Percentiles rank a stretch among this genome's conserved stretches.
Evolutionary conservation across 495 filamentous ascomycete species (phyloP).

Genomic region (Elaphomyces granulatus): DNA sequence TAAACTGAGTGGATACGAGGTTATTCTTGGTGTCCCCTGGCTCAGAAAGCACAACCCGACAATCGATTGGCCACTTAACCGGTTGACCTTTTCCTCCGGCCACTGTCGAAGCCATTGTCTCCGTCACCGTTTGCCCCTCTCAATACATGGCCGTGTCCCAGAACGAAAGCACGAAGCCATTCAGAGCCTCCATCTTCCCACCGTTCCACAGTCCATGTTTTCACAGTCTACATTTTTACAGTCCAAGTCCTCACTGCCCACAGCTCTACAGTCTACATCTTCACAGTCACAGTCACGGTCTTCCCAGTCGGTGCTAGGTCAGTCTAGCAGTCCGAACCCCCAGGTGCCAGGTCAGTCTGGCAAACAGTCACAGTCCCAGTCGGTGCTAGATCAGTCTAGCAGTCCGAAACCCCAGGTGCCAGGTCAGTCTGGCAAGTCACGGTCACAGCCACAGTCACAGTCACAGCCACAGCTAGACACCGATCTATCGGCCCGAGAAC

Average conservation of each 20-base stretch:
- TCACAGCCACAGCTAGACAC: background rate
- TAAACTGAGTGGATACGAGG: background rate
- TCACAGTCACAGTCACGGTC: background rate
- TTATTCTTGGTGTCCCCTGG: background rate
- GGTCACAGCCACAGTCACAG: background rate
- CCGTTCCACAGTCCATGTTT: too few relatives aligned
- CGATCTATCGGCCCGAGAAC: background rate
- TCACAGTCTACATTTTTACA: too few relatives aligned
- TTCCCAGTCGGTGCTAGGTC: background rate
- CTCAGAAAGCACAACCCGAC: background rate
- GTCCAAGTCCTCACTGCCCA: too few relatives aligned
- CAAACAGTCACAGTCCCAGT: background rate
- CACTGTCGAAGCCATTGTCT: background rate
- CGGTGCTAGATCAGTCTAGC: background rate
- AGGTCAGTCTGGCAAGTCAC: background rate
- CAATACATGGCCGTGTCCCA: background rate
- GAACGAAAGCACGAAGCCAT: background rate
- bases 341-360: background rate
- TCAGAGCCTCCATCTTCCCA: background rate
- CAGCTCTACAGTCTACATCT: too few relatives aligned
- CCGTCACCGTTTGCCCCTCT: background rate
- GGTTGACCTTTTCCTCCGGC: background rate
- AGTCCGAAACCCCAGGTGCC: background rate
- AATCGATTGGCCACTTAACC: background rate
- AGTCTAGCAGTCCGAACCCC: background rate